Evolutionary conservation across 2,329 filamentous ascomycete species (phyloP).

Genomic region (Talaromyces sp.): DNA sequence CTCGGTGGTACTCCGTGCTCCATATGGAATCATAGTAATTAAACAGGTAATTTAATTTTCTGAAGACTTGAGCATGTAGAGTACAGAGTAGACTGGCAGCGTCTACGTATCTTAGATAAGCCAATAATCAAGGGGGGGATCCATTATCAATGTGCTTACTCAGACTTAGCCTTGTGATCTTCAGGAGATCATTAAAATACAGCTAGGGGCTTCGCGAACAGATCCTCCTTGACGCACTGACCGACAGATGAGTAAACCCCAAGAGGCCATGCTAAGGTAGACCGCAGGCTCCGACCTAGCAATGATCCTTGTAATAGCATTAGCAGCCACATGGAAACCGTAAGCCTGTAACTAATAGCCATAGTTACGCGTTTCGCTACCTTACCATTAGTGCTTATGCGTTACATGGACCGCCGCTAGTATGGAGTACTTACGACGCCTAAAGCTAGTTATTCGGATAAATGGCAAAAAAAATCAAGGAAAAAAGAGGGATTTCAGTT

Average conservation of each 20-base stretch:
- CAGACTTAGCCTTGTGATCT: neutral
- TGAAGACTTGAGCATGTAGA: too few species aligned
- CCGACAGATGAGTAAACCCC: neutral
- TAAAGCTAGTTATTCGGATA: neutral
- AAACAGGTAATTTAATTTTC: too few species aligned
- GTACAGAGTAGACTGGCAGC: neutral
- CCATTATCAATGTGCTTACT: neutral
- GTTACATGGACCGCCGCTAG: neutral
- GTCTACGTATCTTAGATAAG: neutral
- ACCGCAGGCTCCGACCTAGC: neutral
- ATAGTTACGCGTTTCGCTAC: neutral
- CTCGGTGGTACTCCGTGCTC: too few species aligned
- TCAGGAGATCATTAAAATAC: neutral
- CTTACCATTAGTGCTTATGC: neutral
- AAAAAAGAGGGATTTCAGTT: neutral
- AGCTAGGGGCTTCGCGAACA: neutral
- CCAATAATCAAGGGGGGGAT: neutral
- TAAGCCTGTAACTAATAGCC: neutral
- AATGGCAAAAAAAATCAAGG: neutral
- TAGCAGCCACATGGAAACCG: neutral
- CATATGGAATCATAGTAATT: too few species aligned
- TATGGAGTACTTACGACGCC: neutral
- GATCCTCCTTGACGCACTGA: neutral
- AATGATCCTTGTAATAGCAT: neutral
- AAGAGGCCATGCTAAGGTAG: neutral